Evolutionary conservation across 1,139 yeast genomes (phyloP), one percentile per base, ranked within the genome.

Genomic region (Yamadazyma buinensis): DNA sequence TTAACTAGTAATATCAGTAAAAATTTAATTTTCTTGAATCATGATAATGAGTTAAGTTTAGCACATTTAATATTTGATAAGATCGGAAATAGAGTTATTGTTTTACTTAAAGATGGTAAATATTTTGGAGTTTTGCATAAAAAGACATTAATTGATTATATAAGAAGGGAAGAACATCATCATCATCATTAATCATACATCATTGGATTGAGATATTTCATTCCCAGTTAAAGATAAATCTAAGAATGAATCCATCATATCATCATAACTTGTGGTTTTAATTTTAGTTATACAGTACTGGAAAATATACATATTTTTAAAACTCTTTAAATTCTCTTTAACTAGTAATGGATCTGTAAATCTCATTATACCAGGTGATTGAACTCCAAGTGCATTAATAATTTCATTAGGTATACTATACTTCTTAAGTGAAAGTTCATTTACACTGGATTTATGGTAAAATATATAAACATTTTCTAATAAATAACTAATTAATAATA

Each of bases 41-140:
- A 70, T 30, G 64, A 69, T 36, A 66, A 79, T 15, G 80, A 77
- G 21, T 48, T 77, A 30, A 64, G 77, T 15, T 58, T 77, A 38
- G 80, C 78, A 3, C 75, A 76, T 43, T 59, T 71, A 51, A 60
- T 77, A 19, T 77, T 77, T 48, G 73, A 75, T 31, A 71, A 73
- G 42, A 56, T 77, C 26, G 84, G 84, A 1, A 71, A 67, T 29
- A 52, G 82, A 34, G 74, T 69, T 12, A 63, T 77, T 23, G 75
- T 77, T 17, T 64, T 76, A 22, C 50, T 69, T n/a, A 63, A 64
- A 34, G 60, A 71, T 25, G 82, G 81, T 9, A 54, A 57, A 38
- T 77, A 67, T 48, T 64, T 65, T 40, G 82, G 82, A 1, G 62
- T 76, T 3, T 55, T 77, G 42, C 81, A 77, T 48, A 75, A 76